Percentiles rank a stretch among this genome's conserved stretches.
Conservation (phyloP, 306 rosid genomes). For the Vicia faba region DNA sequence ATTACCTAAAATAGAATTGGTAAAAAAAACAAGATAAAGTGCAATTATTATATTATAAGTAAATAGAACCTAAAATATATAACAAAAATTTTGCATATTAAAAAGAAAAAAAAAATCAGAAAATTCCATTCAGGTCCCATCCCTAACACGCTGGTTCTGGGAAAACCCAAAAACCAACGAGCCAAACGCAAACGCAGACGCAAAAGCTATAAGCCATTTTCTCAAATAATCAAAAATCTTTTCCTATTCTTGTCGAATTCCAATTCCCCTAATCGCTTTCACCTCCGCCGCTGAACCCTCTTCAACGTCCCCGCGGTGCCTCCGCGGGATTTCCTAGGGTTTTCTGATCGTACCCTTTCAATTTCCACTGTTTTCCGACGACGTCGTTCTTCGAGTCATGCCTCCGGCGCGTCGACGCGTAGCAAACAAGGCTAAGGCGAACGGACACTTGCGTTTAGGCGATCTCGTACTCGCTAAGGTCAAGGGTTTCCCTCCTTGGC, state of each 20-base stretch:
- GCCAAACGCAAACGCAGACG: constrained; percentile 22
- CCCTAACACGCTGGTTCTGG: constrained; percentile 36
- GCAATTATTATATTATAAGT: not conserved
- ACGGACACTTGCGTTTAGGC: constrained; percentile 74
- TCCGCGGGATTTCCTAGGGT: constrained; percentile 63
- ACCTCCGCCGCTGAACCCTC: constrained; percentile 41
- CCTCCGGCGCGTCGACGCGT: constrained; percentile 97
- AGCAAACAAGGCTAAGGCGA: constrained; percentile 68
- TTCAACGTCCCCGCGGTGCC: constrained; percentile 36
- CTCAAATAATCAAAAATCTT: constrained; percentile 41
- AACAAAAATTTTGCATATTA: not conserved
- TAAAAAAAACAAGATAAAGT: not conserved
- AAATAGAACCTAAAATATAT: not conserved
- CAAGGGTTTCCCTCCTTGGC: constrained; percentile 98
- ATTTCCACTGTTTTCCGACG: constrained; percentile 22
- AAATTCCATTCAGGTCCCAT: constrained; percentile 51
- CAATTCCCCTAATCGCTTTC: constrained; percentile 31
- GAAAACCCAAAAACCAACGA: constrained; percentile 30
- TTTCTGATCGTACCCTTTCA: constrained; percentile 26
- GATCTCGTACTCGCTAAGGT: constrained; percentile 99
- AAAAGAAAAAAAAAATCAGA: not conserved
- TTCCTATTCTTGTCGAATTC: constrained; percentile 18
- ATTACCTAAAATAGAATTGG: not conserved
- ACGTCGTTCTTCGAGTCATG: constrained; percentile 56
- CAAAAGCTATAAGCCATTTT: constrained; percentile 29